Conservation (phyloP, 2,329 filamentous ascomycete species). For the Pyrenophora teres region DNA sequence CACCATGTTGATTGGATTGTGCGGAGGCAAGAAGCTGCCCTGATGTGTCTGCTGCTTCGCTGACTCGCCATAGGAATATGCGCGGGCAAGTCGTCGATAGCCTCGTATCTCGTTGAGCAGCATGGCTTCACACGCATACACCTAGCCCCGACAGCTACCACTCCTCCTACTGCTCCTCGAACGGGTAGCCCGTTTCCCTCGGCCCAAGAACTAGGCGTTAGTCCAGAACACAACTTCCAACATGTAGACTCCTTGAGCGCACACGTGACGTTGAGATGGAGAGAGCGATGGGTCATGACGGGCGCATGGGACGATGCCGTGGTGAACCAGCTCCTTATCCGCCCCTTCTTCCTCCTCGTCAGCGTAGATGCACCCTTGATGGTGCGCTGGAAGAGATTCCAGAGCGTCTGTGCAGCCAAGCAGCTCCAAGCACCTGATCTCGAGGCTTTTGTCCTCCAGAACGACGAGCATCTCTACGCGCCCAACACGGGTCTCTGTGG, state of each 20-base stretch:
- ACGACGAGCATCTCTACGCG: slow-evolving; percentile 77
- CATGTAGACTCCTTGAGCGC: slow-evolving; percentile 73
- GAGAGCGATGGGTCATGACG: slow-evolving; percentile 80
- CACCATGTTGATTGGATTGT: slow-evolving; percentile 75
- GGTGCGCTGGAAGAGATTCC: slow-evolving; percentile 81
- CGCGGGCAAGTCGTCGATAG: slow-evolving; percentile 88
- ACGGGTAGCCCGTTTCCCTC: background rate
- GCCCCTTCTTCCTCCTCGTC: slow-evolving; percentile 92
- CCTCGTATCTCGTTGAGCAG: slow-evolving; percentile 81
- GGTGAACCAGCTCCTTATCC: slow-evolving; percentile 74
- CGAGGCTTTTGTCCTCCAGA: slow-evolving; percentile 64
- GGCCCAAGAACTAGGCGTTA: slow-evolving; percentile 5
- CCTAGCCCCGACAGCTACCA: slow-evolving; percentile 53
- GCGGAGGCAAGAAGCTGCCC: slow-evolving; percentile 47
- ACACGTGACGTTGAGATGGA: slow-evolving; percentile 85
- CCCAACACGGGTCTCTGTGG: slow-evolving; percentile 68
- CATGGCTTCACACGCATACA: slow-evolving; percentile 79
- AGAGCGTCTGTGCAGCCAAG: slow-evolving; percentile 58
- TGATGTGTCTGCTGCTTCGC: background rate
- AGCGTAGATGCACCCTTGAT: slow-evolving; percentile 89
- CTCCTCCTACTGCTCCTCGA: slow-evolving; percentile 29
- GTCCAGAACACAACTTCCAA: slow-evolving; percentile 45
- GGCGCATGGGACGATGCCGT: slow-evolving; percentile 75
- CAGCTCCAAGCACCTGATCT: slow-evolving; percentile 58
- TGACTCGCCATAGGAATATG: slow-evolving; percentile 71